Conservation (phyloP, 1,139 yeast species). For the Groenewaldozyma auringiensis region DNA sequence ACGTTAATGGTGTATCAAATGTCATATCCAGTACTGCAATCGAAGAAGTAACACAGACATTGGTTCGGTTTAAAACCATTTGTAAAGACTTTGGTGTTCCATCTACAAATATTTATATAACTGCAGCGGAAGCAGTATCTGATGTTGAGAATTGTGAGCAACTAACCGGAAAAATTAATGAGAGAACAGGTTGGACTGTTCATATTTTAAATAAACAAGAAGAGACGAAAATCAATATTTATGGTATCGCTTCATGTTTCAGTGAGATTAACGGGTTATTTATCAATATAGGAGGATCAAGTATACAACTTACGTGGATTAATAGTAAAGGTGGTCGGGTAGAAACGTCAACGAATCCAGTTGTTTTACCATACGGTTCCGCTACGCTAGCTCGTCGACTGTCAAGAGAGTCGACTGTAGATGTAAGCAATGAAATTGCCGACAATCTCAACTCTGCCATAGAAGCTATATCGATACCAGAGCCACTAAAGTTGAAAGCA, state of each 20-base stretch:
- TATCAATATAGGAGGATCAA: constrained; percentile 63
- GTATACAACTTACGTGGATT: constrained; percentile 59
- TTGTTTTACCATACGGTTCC: constrained; percentile 60
- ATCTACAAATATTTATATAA: constrained; percentile 47
- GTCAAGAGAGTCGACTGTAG: constrained; percentile 35
- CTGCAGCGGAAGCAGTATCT: constrained; percentile 61
- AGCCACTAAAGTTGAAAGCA: constrained; percentile 30
- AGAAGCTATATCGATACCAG: constrained; percentile 34
- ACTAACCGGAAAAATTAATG: constrained; percentile 44
- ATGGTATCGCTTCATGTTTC: constrained; percentile 63
- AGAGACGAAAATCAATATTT: constrained; percentile 56
- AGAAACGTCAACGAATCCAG: constrained; percentile 46
- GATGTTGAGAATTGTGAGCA: constrained; percentile 54
- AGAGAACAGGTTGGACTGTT: constrained; percentile 56
- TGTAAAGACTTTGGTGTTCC: constrained; percentile 64
- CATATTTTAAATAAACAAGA: constrained; percentile 48
- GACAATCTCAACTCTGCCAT: constrained; percentile 39
- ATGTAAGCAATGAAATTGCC: constrained; percentile 19
- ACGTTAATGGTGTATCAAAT: constrained; percentile 1
- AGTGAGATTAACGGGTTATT: constrained; percentile 53
- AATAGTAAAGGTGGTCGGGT: constrained; percentile 46
- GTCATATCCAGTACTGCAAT: constrained; percentile 52
- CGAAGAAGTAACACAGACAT: constrained; percentile 48
- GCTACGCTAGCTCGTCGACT: constrained; percentile 52
- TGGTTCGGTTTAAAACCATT: constrained; percentile 53